These are phyloP conservation scores for Diaporthe ampelina DNA, from an alignment of 2,329 filamentous ascomycete species.

Conservation along the genomic window DNA sequence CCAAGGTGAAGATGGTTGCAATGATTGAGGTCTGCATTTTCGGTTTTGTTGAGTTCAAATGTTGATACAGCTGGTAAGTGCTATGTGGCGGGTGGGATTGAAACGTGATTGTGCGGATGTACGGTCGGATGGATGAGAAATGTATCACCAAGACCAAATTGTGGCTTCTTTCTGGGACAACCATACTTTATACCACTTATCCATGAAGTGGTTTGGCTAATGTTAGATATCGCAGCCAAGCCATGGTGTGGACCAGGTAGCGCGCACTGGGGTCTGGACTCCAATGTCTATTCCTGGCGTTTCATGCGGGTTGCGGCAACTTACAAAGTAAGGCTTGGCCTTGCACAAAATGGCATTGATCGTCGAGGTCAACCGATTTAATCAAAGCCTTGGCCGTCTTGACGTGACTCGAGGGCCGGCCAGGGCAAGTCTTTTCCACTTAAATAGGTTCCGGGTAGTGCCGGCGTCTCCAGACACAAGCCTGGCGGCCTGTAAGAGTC, in stretches of 20 bases:
- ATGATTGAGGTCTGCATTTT: conserved; percentile 22
- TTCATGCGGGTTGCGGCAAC: conserved; percentile 23
- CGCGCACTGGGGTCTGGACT: not conserved
- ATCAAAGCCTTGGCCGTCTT: conserved; percentile 29
- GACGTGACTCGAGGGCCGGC: conserved; percentile 13
- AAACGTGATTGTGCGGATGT: not conserved
- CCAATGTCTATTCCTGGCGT: conserved; percentile 17
- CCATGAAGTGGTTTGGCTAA: not conserved
- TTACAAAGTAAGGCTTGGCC: conserved; percentile 20
- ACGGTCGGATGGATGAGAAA: no score
- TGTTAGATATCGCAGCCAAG: conserved; percentile 4
- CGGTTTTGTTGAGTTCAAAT: not conserved
- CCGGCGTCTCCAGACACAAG: conserved; percentile 19
- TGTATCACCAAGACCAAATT: not conserved
- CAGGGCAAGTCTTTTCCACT: conserved; percentile 6
- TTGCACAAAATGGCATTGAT: conserved; percentile 20
- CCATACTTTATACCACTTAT: not conserved
- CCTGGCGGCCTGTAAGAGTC: conserved; percentile 9
- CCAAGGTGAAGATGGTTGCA: conserved; percentile 9
- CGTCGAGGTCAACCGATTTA: conserved; percentile 16
- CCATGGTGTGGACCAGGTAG: conserved; percentile 15
- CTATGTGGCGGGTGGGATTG: not conserved
- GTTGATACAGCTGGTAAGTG: not conserved
- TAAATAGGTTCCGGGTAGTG: conserved; percentile 17
- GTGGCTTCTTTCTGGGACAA: not conserved